Conservation (phyloP, 345 rosid species). For the Hibiscus tridactylites region DNA sequence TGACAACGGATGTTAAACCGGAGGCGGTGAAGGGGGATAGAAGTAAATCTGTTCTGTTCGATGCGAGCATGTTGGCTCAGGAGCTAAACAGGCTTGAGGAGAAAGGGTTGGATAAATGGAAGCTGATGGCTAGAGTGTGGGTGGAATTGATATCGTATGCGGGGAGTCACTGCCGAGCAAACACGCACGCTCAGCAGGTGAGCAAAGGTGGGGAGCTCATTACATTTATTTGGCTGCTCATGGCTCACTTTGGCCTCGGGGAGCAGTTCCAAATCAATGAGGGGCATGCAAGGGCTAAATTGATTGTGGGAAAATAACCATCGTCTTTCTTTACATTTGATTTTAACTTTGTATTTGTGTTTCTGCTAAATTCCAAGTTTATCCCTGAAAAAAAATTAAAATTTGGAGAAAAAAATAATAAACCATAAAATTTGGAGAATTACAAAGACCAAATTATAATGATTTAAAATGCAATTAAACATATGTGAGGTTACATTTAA, state of each 20-base stretch:
- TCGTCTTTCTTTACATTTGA: neutral
- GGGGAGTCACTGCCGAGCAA: conserved; percentile 47
- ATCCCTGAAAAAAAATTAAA: neutral
- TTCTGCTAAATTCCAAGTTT: neutral
- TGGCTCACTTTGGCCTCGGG: conserved; percentile 67
- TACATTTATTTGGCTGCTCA: conserved; percentile 57
- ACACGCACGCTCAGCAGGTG: conserved; percentile 49
- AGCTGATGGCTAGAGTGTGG: conserved; percentile 49
- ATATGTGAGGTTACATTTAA: too few species aligned
- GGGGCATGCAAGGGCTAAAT: conserved; percentile 48
- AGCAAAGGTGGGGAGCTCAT: conserved; percentile 63
- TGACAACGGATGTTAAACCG: conserved; percentile 30
- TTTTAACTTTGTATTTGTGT: neutral
- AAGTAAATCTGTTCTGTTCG: conserved; percentile 58
- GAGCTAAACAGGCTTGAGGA: conserved; percentile 24
- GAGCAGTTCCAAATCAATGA: conserved; percentile 48
- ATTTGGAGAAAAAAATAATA: too few species aligned
- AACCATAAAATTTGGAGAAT: too few species aligned
- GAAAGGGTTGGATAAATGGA: conserved; percentile 30
- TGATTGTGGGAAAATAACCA: conserved; percentile 33
- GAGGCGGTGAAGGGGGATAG: conserved; percentile 42
- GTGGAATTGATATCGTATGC: conserved; percentile 49
- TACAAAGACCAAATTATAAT: too few species aligned
- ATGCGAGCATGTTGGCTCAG: conserved; percentile 50
- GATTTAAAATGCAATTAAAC: too few species aligned